phyloP scores from a whole-genome alignment of 768 basidiomycete genomes.

The Termitomyces sp. region DNA sequence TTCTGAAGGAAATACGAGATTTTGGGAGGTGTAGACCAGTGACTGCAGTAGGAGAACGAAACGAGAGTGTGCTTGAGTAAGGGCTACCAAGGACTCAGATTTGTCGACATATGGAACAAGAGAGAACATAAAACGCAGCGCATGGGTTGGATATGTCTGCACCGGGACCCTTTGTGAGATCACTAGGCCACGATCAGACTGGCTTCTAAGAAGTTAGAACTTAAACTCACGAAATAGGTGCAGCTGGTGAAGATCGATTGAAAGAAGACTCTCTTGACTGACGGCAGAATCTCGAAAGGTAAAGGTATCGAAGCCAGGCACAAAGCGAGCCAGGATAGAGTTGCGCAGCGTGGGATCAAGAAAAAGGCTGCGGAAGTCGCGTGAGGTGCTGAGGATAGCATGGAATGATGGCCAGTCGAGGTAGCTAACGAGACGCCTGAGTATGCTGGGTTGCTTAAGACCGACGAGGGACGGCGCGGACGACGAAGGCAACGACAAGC shows the following conservation, averaged over 20 bases:
- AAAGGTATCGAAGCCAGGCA: slow-evolving; percentile 54
- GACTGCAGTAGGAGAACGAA: slow-evolving; percentile 74
- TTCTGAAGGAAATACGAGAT: slow-evolving; percentile 43
- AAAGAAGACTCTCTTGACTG: slow-evolving; percentile 41
- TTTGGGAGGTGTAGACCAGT: slow-evolving; percentile 57
- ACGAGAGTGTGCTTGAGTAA: slow-evolving; percentile 67
- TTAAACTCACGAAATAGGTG: slow-evolving; percentile 59
- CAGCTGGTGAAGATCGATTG: slow-evolving; percentile 56
- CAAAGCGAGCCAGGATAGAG: slow-evolving; percentile 44
- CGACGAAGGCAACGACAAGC: background rate
- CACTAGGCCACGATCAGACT: slow-evolving; percentile 35
- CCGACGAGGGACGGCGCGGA: slow-evolving; percentile 7
- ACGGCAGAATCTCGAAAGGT: slow-evolving; percentile 40
- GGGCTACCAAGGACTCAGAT: slow-evolving; percentile 36
- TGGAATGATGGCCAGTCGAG: slow-evolving; percentile 38
- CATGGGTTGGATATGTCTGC: slow-evolving; percentile 70
- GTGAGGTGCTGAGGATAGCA: slow-evolving; percentile 38
- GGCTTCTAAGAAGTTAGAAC: slow-evolving; percentile 8
- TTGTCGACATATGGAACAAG: slow-evolving; percentile 29
- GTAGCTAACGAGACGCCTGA: slow-evolving; percentile 27
- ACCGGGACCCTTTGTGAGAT: slow-evolving; percentile 62
- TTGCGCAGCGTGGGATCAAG: slow-evolving; percentile 27
- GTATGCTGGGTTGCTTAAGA: slow-evolving; percentile 19
- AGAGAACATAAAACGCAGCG: slow-evolving; percentile 49
- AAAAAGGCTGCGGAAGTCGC: slow-evolving; percentile 28